Conservation (phyloP, 2,329 filamentous ascomycete species). For the Akanthomyces dipterigenus region DNA sequence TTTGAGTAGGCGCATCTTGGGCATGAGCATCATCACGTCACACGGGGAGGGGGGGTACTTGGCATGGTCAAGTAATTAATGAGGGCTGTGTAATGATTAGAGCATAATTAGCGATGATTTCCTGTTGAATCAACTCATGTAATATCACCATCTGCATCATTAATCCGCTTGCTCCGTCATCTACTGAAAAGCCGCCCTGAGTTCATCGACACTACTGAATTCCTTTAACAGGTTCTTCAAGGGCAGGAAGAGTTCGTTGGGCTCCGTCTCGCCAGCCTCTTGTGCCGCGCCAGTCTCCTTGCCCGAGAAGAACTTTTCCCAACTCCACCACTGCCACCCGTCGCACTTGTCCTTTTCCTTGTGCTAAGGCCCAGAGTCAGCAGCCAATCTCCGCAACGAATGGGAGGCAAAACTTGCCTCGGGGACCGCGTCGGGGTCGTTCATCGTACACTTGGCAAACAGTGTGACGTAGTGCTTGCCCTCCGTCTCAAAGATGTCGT, state of each 20-base stretch:
- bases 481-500: slow-evolving; percentile 55
- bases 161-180: too few relatives aligned
- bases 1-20: not conserved
- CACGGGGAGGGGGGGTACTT: not conserved
- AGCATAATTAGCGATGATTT: slow-evolving; percentile 2
- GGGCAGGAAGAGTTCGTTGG: slow-evolving; percentile 26
- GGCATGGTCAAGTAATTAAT: not conserved
- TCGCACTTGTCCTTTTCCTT: slow-evolving; percentile 46
- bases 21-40: not conserved
- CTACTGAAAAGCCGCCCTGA: slow-evolving; percentile 13
- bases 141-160: not conserved
- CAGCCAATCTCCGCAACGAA: not conserved
- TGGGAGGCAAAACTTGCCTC: slow-evolving; percentile 36
- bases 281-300: slow-evolving; percentile 15
- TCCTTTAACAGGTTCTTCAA: slow-evolving; percentile 25
- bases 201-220: slow-evolving; percentile 15
- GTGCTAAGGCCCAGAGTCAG: slow-evolving; percentile 19
- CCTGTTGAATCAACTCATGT: not conserved
- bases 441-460: slow-evolving; percentile 52
- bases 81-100: not conserved
- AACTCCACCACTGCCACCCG: slow-evolving; percentile 42
- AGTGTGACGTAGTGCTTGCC: slow-evolving; percentile 69
- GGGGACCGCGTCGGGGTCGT: slow-evolving; percentile 41
- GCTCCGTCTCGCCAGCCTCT: not conserved
- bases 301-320: slow-evolving; percentile 34